Base-by-base conservation (phyloP, 2,329 filamentous ascomycete species). In the Colletotrichum graminicola region DNA sequence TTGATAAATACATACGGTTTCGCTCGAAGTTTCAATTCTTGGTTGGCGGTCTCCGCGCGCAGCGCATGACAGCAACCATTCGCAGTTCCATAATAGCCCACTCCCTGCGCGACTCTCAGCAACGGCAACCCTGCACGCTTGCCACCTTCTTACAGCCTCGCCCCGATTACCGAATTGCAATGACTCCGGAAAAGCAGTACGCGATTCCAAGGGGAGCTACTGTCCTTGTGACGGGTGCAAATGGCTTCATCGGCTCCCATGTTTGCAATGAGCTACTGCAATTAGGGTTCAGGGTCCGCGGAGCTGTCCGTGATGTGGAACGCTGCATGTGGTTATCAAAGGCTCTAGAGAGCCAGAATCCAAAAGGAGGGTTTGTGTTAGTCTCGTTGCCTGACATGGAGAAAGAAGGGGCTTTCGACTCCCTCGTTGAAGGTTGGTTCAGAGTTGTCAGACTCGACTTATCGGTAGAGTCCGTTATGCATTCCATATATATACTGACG, bases 181-280 rank as follows among this genome's bases (percentile, higher is more conserved):
- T 71, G 68, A 54, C 66, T 39, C 61, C 64, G 57, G 68, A 71
- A 39, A 43, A 26, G 43, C 62, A 54, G 18, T 67, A 57, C 49
- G 68, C 64, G 26, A 71, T 71, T 45, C 51, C 67, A 5, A 34
- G 41, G 41, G 67, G 67, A 52, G 62, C 67, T 7, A 66, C 56
- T 10, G 75, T 84, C 32, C 78, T 80, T 26, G 81, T 84, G 45
- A 84, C 82, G 3, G 83, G 83, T 29, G 80, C 79, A 68, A 85
- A 84, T 72, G 82, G 82, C 71, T 82, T 83, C 73, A 80, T 84
- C 47, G 83, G 79, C 14, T 79, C 81, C 51, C 81, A 84, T 72
- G 80, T 81, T 62, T 76, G 80, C 60, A 79, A 80, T 1, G 75
- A 77, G 0, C 76, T 84, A 16, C 77, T 85, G 1, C 39, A 73